A percentile compares a stretch with the other conserved stretches of the same genome.
Conservation (phyloP, 1,284 basidiomycete species). For the Chalciporus sp. region DNA sequence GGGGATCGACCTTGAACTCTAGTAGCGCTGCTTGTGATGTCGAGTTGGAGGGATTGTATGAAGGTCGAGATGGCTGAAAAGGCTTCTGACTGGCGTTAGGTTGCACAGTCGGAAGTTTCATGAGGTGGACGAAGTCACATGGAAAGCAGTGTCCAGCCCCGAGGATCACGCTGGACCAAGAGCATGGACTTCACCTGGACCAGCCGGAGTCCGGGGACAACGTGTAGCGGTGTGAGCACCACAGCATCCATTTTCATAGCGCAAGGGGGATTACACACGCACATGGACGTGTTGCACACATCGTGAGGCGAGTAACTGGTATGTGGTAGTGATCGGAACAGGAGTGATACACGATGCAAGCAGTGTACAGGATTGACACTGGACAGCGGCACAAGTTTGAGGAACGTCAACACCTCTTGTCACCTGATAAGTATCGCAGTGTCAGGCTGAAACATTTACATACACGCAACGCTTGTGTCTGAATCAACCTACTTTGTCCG, state of each 20-base stretch:
- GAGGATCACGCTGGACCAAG: slow-evolving; percentile 5
- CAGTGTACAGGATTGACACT: too few relatives aligned
- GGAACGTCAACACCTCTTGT: too few relatives aligned
- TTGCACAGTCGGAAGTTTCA: slow-evolving; percentile 3
- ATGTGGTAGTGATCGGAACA: neutral
- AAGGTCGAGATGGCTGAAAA: slow-evolving; percentile 4
- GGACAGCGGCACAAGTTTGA: too few relatives aligned
- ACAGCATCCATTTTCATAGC: slow-evolving; percentile 9
- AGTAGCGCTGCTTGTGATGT: neutral
- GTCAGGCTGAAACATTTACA: too few relatives aligned
- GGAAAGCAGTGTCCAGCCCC: slow-evolving; percentile 9
- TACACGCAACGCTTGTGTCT: too few relatives aligned
- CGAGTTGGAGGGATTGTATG: neutral
- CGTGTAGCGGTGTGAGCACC: slow-evolving; percentile 8
- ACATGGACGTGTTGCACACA: neutral
- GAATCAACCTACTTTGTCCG: too few relatives aligned
- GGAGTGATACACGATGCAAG: too few relatives aligned
- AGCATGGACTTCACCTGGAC: slow-evolving; percentile 13
- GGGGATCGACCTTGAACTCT: neutral
- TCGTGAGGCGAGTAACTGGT: neutral
- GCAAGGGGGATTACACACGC: slow-evolving; percentile 14
- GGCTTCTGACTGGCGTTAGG: slow-evolving; percentile 1
- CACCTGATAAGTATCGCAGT: too few relatives aligned
- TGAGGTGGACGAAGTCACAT: slow-evolving; percentile 3
- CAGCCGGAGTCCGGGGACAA: neutral